Base-by-base conservation (phyloP, 176 grass and related monocot species). In the Panicum miliaceum region DNA sequence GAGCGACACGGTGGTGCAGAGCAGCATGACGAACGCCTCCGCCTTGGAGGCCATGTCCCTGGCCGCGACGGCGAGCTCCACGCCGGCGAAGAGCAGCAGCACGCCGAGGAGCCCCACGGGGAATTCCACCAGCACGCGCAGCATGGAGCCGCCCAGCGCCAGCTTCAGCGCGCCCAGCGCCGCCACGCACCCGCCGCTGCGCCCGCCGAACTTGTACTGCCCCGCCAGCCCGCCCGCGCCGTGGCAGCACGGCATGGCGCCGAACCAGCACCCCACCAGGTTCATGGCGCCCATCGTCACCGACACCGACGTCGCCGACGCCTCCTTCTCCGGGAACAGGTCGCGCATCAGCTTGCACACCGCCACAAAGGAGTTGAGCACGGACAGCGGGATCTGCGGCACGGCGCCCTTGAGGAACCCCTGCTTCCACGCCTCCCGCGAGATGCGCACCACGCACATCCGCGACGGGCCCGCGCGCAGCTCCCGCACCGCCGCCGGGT, bases 211-310 rank as follows among this genome's bases (percentile, higher is more conserved):
- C 77, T 68, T 90, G 87, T 95, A 93, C 85, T 95, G 91, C 15
- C 95, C 92, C 34, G 95, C 95, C 76, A 97, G 84, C 9, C 95
- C 92, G 8, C 95, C 95, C 0, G 92, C 92, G 11, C 92, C 95
- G 60, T 97, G 95, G 86, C 92, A 97, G 75, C 92, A 94, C 50
- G 95, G 95, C 95, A 97, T 97, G 53, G 90, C 95, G 27, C 92
- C 95, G 75, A 97, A 97, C 92, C 95, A 97, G 84, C 95, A 93
- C 0, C 95, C 95, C 37, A 94, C 85, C 64, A 97, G 85, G 77
- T 97, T 97, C 95, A 94, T 97, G 59, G 68, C 61, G 23, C 95
- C 95, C 64, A 97, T 90, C 23, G 95, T 97, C 60, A 97, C 47
- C 50, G 95, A 89, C 41, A 97, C 84, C 36, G 92, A 97, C n/a